Conservation (phyloP, 257 asterid genomes). For the Solanum habrochaites region DNA sequence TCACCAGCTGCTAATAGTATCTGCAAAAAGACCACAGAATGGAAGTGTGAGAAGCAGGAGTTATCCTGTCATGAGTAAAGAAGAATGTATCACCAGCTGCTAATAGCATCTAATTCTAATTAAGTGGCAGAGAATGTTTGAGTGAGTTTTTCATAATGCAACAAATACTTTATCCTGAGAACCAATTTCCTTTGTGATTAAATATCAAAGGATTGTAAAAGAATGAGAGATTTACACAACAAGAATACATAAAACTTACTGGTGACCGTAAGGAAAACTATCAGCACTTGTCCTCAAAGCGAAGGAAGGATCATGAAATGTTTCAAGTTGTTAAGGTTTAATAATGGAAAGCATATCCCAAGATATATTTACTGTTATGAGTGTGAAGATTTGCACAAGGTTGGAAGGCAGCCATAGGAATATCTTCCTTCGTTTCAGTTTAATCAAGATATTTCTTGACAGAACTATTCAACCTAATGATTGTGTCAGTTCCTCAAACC, state of each 20-base stretch:
- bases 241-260: neutral
- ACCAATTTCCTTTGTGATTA: neutral
- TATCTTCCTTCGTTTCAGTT: neutral
- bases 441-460: neutral
- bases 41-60: neutral
- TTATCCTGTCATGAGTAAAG: neutral
- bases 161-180: neutral
- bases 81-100: neutral
- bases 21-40: conserved; percentile 18
- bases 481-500: neutral
- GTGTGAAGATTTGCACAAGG: neutral
- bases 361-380: neutral
- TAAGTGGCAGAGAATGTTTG: neutral
- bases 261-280: neutral
- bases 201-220: neutral
- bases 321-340: neutral
- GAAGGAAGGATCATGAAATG: neutral
- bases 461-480: neutral
- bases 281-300: neutral
- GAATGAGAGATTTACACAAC: neutral
- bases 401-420: neutral
- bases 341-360: neutral
- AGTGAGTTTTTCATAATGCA: neutral
- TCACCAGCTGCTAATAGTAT: conserved; percentile 95
- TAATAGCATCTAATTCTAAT: neutral